A percentile compares a stretch with the other conserved stretches of the same genome.
Conservation (phyloP, 225 moss, liverwort and hornwort species). For the Asterella californica region DNA sequence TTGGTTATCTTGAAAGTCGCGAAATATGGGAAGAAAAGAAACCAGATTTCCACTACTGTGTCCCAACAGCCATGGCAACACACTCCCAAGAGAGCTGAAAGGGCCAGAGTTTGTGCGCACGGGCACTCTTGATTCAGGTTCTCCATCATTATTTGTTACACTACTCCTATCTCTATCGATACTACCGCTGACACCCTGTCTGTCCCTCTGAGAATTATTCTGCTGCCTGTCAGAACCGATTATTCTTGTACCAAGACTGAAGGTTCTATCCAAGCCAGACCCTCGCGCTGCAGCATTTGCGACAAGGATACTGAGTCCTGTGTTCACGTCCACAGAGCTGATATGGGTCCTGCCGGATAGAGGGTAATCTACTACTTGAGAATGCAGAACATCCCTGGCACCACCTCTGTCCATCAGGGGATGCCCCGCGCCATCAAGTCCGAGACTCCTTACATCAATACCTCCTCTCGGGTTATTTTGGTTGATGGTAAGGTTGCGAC, state of each 20-base stretch:
- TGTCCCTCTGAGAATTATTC: slow-evolving; percentile 9
- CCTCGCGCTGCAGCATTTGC: slow-evolving; percentile 13
- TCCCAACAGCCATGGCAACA: slow-evolving; percentile 76
- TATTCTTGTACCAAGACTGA: slow-evolving; percentile 12
- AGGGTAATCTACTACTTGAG: slow-evolving; percentile 23
- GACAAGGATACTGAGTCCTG: slow-evolving; percentile 32
- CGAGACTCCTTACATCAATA: slow-evolving; percentile 16
- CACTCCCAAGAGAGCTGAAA: slow-evolving; percentile 56
- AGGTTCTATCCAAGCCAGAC: slow-evolving; percentile 22
- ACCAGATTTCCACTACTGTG: slow-evolving; percentile 41
- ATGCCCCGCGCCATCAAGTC: slow-evolving; percentile 14
- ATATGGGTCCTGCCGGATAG: slow-evolving; percentile 26
- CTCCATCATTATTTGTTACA: slow-evolving; percentile 28
- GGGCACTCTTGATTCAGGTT: slow-evolving; percentile 24
- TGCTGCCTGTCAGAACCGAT: slow-evolving; percentile 14
- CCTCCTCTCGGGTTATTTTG: slow-evolving; percentile 38
- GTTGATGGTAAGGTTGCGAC: slow-evolving; percentile 21
- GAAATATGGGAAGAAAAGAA: slow-evolving; percentile 72
- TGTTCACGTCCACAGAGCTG: slow-evolving; percentile 29
- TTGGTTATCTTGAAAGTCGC: slow-evolving; percentile 46
- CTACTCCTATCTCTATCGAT: slow-evolving; percentile 25
- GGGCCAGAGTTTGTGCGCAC: slow-evolving; percentile 43
- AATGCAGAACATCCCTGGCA: slow-evolving; percentile 18
- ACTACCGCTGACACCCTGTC: slow-evolving; percentile 10
- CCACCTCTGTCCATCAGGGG: slow-evolving; percentile 20